Percentiles rank a stretch among this genome's conserved stretches.
phyloP scores from a whole-genome alignment of 345 rosid genomes.

The Mercurialis annua region DNA sequence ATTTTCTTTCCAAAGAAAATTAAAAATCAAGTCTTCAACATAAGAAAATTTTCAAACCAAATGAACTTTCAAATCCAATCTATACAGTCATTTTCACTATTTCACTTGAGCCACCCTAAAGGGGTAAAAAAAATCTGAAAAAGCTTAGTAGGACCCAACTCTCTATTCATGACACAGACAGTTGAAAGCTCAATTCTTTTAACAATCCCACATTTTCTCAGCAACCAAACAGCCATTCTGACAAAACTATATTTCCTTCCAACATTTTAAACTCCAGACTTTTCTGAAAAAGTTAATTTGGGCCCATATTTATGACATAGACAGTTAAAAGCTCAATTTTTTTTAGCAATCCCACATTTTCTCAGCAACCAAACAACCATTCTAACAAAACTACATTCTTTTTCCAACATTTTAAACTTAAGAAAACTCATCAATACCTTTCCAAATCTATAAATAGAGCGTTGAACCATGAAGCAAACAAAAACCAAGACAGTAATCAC shows the following conservation, averaged over 20 bases:
- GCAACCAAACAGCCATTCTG: neutral
- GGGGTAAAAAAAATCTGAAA: neutral
- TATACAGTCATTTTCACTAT: neutral
- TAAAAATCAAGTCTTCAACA: neutral
- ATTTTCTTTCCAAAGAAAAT: neutral
- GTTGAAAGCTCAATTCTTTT: neutral
- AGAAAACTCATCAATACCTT: slow-evolving; percentile 37
- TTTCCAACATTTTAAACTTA: neutral
- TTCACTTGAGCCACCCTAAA: neutral
- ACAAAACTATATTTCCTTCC: neutral
- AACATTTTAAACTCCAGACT: neutral
- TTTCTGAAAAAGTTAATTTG: too few species aligned
- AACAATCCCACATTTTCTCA: slow-evolving; percentile 14
- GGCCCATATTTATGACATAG: too few species aligned
- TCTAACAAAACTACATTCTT: neutral
- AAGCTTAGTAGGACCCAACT: neutral
- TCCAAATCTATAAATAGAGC: slow-evolving; percentile 84
- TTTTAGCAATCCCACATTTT: slow-evolving; percentile 6
- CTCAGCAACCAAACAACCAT: slow-evolving; percentile 10
- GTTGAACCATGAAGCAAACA: slow-evolving; percentile 45
- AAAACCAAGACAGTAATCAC: slow-evolving; percentile 53
- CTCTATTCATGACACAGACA: neutral
- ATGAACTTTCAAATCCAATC: too few species aligned
- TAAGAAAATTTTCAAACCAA: too few species aligned
- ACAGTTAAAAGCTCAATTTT: neutral